phyloP scores from a whole-genome alignment of 2,329 filamentous ascomycete species.

The Apiospora kogelbergensis region DNA sequence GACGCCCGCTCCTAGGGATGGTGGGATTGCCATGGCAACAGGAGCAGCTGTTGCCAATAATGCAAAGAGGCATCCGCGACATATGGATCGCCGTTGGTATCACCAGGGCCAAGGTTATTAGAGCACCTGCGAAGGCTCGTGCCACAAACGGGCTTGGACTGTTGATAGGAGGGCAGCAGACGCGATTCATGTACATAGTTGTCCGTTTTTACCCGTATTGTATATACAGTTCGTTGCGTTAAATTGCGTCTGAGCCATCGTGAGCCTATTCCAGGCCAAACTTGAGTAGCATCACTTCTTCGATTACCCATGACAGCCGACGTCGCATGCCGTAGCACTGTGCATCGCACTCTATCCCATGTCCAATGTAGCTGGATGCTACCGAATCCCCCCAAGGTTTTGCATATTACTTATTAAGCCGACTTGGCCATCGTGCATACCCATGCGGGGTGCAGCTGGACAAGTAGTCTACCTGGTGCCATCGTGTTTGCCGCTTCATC shows the following conservation, averaged over 20 bases:
- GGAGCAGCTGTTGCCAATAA: background rate
- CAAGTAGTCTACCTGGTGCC: background rate
- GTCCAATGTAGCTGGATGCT: background rate
- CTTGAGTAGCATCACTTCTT: too few relatives aligned
- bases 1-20: background rate
- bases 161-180: background rate
- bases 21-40: background rate
- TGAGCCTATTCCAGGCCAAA: background rate
- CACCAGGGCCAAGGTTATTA: constrained; percentile 8
- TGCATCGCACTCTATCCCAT: background rate
- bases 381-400: background rate
- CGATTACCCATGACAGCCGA: background rate
- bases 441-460: background rate
- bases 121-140: background rate
- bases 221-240: background rate
- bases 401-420: background rate
- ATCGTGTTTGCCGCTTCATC: background rate
- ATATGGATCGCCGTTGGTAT: background rate
- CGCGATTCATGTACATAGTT: background rate
- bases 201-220: background rate
- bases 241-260: too few relatives aligned
- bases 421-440: background rate
- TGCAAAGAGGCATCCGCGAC: background rate
- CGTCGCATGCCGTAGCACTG: background rate
- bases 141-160: background rate